phyloP scores from a whole-genome alignment of 73 alveolate species.

The Durusdinium trenchii region DNA sequence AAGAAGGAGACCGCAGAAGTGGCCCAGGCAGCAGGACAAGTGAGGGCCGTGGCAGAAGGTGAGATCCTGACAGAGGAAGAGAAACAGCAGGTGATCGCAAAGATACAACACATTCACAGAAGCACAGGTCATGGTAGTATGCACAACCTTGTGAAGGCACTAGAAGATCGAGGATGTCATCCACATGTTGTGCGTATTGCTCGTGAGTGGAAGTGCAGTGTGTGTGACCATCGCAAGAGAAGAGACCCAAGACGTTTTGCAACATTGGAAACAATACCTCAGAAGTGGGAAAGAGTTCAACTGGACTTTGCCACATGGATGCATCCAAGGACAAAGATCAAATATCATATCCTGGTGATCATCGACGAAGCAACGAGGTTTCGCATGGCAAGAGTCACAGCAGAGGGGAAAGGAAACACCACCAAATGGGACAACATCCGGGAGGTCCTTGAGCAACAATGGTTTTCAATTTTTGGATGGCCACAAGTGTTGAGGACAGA shows the following conservation, averaged over 20 bases:
- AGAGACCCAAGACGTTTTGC: not conserved
- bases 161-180: not conserved
- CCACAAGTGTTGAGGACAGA: not conserved
- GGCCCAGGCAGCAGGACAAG: not conserved
- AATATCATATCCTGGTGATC: not conserved
- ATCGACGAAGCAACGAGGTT: not conserved
- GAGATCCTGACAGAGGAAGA: not conserved
- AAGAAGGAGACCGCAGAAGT: not conserved
- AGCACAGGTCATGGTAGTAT: conserved; percentile 2
- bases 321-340: not conserved
- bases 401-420: not conserved
- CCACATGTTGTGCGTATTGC: not conserved
- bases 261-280: not conserved
- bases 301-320: not conserved
- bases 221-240: not conserved
- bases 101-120: conserved; percentile 11
- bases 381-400: not conserved
- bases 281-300: not conserved
- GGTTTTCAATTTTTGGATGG: not conserved
- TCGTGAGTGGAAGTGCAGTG: not conserved
- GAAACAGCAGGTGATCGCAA: not conserved
- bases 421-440: not conserved
- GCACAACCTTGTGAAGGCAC: not conserved
- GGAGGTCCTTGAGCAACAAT: not conserved
- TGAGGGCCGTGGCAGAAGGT: no score